Evolutionary conservation across 2,329 filamentous ascomycete species (phyloP), one percentile per base, ranked within the genome.

Genomic region (Trichoderma breve): DNA sequence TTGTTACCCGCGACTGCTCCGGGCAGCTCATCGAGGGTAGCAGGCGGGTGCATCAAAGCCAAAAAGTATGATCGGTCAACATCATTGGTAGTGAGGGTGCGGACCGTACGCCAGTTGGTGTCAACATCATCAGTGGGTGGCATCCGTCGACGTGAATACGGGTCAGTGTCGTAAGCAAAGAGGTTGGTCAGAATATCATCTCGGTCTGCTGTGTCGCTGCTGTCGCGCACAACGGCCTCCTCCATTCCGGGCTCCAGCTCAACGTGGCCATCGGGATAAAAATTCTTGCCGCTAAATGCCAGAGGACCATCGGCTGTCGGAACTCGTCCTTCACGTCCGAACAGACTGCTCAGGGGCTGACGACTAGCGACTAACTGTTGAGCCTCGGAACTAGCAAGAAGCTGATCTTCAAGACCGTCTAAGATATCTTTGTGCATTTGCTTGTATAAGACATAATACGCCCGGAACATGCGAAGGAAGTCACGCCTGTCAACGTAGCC

Each of bases 381-480:
- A 12, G 93, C 90, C 75, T 94, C 91, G 24, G 89, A 90, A 73
- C 92, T 92, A 47, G 93, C 88, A 80, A 93, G 89, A 69, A 92
- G 88, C 78, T 95, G 92, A 73, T 95, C 92, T 76, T 95, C 92
- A 74, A 94, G 86, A 2, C 90, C 90, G 71, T 93, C 90, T 6
- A 95, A 86, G 73, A 95, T 92, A 75, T 98, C 95, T 73, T 90
- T 89, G 73, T 96, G 94, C 81, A 97, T 91, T 79, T 97, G 93
- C 78, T 95, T 94, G 79, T 94, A 96, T 9, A 98, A 88, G 2
- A 93, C 91, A 80, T 97, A 98, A 80, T 97, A 97, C 0, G 95
- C 95, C 57, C 93, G 88, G 81, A 98, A 97, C 82, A 99, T 92
- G 71, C 95, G 90, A 36, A 98, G 82, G 76, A 98, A 97, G 80